These are phyloP conservation scores for Berberis vulgaris DNA, from an alignment of 164 flowering plant genomes.

Conservation along the genomic window DNA sequence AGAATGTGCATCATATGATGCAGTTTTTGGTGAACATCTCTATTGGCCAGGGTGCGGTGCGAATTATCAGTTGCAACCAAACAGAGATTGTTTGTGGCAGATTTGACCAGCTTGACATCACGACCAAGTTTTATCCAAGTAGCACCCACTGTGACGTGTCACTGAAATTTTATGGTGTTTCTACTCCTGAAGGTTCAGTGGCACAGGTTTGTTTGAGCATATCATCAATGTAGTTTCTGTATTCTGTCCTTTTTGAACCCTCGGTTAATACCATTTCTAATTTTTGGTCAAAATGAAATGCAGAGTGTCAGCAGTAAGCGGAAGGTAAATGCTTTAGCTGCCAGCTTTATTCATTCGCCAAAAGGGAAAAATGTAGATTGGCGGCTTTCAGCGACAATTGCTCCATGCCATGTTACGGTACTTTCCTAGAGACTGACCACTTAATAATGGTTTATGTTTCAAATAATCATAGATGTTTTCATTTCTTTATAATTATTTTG, in stretches of 20 bases:
- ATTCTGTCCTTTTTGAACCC: not conserved
- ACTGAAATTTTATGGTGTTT: conserved; percentile 78
- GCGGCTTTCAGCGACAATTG: conserved; percentile 92
- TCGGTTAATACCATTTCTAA: not conserved
- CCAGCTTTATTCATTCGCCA: conserved; percentile 74
- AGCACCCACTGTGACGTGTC: conserved; percentile 73
- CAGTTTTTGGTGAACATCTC: conserved; percentile 61
- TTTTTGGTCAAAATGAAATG: conserved; percentile 10
- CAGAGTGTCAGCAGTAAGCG: conserved; percentile 87
- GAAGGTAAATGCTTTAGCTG: conserved; percentile 86
- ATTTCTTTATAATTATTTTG: too few species aligned
- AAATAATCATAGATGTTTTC: too few species aligned
- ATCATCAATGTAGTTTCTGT: not conserved
- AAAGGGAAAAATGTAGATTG: conserved; percentile 87
- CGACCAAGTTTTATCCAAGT: conserved; percentile 65
- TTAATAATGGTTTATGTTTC: not conserved
- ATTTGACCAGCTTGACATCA: conserved; percentile 80
- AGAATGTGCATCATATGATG: conserved; percentile 66
- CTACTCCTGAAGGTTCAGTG: conserved; percentile 95
- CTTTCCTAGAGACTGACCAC: conserved; percentile 3
- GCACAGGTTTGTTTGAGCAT: conserved; percentile 62
- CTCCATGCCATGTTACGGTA: conserved; percentile 98
- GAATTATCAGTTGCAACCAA: conserved; percentile 49
- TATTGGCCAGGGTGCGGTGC: conserved; percentile 75
- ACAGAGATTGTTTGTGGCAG: conserved; percentile 87